These are phyloP conservation scores for Flaveria floridana DNA, from an alignment of 140 eudicot species.

Conservation along the genomic window DNA sequence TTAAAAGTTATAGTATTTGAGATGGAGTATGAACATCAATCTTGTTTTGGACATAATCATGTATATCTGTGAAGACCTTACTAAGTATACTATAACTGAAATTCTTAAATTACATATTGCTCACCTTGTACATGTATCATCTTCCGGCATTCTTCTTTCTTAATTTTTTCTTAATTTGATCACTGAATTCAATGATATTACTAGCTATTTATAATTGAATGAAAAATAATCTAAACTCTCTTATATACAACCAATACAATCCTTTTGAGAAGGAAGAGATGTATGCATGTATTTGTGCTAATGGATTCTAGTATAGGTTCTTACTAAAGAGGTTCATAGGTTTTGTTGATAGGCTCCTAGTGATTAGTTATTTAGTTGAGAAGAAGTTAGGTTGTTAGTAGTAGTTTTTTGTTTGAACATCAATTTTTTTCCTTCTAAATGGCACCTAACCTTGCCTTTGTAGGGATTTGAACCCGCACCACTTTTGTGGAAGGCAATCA, in stretches of 20 bases:
- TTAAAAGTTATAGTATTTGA: background rate
- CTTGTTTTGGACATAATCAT: background rate
- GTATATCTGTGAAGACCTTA: background rate
- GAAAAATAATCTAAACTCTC: background rate
- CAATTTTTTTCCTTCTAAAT: no score
- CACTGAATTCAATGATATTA: background rate
- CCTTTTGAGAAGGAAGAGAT: background rate
- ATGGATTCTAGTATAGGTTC: no score
- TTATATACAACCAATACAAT: conserved; percentile 4
- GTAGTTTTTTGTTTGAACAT: no score
- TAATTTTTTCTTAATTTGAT: conserved; percentile 6
- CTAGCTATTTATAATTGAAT: background rate
- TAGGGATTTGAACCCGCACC: no score
- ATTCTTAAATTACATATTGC: background rate
- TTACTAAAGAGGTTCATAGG: no score
- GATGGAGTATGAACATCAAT: background rate
- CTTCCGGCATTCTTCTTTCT: background rate
- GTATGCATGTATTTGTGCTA: no score
- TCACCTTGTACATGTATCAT: conserved; percentile 2
- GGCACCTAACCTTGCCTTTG: no score
- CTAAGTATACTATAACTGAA: background rate
- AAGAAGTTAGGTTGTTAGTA: no score
- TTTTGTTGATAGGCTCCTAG: no score
- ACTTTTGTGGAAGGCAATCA: no score
- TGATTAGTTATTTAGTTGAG: no score